phyloP scores from a whole-genome alignment of 768 basidiomycete species.

The Lactifluus pinguis region DNA sequence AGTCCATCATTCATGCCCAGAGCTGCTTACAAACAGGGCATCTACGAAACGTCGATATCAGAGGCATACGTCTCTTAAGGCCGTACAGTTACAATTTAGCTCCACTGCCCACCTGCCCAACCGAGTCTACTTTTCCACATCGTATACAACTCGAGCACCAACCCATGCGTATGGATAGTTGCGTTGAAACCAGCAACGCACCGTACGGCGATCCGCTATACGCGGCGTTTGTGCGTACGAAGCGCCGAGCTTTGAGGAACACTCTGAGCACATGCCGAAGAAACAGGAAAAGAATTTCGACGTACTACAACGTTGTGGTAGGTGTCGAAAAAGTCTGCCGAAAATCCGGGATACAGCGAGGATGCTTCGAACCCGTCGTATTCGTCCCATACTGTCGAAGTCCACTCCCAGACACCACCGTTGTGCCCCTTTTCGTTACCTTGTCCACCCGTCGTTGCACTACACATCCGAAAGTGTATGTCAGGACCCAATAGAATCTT shows the following conservation, averaged over 20 bases:
- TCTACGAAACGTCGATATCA: background rate
- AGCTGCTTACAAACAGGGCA: background rate
- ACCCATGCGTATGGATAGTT: constrained; percentile 89
- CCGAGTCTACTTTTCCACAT: constrained; percentile 23
- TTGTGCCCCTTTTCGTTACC: constrained; percentile 61
- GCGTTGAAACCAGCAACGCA: constrained; percentile 89
- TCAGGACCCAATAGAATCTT: background rate
- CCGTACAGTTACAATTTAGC: background rate
- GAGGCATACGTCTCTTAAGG: too few relatives aligned
- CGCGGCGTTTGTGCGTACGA: constrained; percentile 83
- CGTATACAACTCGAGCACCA: constrained; percentile 64
- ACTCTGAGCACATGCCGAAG: constrained; percentile 5
- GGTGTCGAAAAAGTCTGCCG: constrained; percentile 86
- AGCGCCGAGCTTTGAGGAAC: constrained; percentile 62
- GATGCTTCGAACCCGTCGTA: constrained; percentile 73
- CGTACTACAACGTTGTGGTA: constrained; percentile 82
- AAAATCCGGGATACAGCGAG: constrained; percentile 82
- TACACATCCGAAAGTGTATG: constrained; percentile 22
- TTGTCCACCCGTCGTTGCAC: constrained; percentile 58
- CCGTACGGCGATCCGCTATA: constrained; percentile 60
- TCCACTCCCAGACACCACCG: constrained; percentile 99
- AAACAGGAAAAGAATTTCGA: constrained; percentile 17
- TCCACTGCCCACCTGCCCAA: background rate
- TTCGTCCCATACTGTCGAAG: constrained; percentile 64
- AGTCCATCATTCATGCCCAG: background rate